Base-by-base conservation (phyloP, 2,329 filamentous ascomycete species). In the Pleurostoma richardsiae region DNA sequence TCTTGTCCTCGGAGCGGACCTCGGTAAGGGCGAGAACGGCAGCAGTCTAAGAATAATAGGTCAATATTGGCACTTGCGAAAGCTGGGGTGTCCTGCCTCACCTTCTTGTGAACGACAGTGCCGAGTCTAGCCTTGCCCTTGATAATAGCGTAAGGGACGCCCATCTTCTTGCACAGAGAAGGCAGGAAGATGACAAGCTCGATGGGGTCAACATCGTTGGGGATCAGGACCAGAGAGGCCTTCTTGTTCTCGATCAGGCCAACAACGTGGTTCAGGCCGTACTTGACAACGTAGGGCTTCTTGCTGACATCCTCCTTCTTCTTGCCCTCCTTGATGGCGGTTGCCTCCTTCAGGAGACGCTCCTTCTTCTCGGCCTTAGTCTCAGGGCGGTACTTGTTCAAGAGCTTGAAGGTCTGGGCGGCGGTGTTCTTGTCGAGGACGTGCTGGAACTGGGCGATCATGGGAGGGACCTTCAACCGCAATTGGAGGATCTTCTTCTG, bases 281-380 rank as follows among this genome's bases (percentile, higher is more conserved):
- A 99, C 86, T 99, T 99, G 83, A 94, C 91, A 59, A 87, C 79
- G 78, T 96, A 99, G 67, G 94, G 94, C 88, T 99, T 99, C 90
- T 97, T 97, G 87, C 83, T 89, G 71, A 95, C 92, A 66, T 96
- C 91, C 83, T 99, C 95, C 88, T 97, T 97, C 88, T 97, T 99
- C 88, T 97, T 96, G 74, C 95, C 94, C 76, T 97, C 91, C 72
- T 90, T 85, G 72, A 99, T 84, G 66, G 94, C 95, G 64, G 91
- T 96, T 57, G 95, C 94, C 84, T 99, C 94, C 83, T 96, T 90
- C 72, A 88, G 84, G 58, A 99, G 82, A 77, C 94, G 90, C 82
- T 99, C 95, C 86, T 97, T 99, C 90, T 99, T 99, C 86, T 97
- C 92, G 64, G 81, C 79, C 86, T 96, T 97, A 74, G 89, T 95